phyloP scores from a whole-genome alignment of 2,329 filamentous ascomycete genomes.

The Phyllachora maydis region DNA sequence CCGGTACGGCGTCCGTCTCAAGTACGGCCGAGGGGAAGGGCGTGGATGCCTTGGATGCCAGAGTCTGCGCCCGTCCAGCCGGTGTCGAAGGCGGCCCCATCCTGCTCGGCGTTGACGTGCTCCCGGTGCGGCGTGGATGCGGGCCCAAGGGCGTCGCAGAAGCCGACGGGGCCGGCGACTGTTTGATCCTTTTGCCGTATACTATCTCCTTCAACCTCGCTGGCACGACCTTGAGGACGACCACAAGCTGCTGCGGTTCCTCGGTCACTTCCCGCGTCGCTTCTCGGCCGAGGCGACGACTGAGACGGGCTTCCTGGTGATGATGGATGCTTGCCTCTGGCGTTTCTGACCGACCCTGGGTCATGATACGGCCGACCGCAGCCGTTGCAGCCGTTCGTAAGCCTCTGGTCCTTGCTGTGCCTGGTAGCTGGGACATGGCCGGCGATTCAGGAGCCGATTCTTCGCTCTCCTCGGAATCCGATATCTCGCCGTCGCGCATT shows the following conservation, averaged over 20 bases:
- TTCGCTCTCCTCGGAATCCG: slow-evolving; percentile 82
- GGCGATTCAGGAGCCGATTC: slow-evolving; percentile 78
- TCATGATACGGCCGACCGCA: slow-evolving; percentile 73
- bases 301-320: slow-evolving; percentile 55
- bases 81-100: slow-evolving; percentile 34
- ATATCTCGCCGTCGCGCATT: slow-evolving; percentile 47
- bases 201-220: slow-evolving; percentile 51
- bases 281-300: slow-evolving; percentile 31
- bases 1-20: too few species aligned
- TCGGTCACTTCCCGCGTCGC: slow-evolving; percentile 66
- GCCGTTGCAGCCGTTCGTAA: slow-evolving; percentile 78
- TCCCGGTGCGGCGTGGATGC: slow-evolving; percentile 16
- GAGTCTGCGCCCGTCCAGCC: slow-evolving; percentile 9
- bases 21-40: slow-evolving; percentile 7
- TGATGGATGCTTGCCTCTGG: slow-evolving; percentile 53
- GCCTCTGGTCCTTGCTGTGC: slow-evolving; percentile 68
- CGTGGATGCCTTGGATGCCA: slow-evolving; percentile 8
- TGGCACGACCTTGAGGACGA: slow-evolving; percentile 55
- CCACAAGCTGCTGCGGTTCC: slow-evolving; percentile 45
- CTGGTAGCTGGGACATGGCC: slow-evolving; percentile 49
- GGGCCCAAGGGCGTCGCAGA: slow-evolving; percentile 25
- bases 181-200: slow-evolving; percentile 18
- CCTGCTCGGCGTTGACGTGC: too few species aligned
- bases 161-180: slow-evolving; percentile 16
- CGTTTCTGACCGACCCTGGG: slow-evolving; percentile 67